Evolutionary conservation across 2,329 filamentous ascomycete genomes (phyloP).

Genomic region (Venturia asperata): DNA sequence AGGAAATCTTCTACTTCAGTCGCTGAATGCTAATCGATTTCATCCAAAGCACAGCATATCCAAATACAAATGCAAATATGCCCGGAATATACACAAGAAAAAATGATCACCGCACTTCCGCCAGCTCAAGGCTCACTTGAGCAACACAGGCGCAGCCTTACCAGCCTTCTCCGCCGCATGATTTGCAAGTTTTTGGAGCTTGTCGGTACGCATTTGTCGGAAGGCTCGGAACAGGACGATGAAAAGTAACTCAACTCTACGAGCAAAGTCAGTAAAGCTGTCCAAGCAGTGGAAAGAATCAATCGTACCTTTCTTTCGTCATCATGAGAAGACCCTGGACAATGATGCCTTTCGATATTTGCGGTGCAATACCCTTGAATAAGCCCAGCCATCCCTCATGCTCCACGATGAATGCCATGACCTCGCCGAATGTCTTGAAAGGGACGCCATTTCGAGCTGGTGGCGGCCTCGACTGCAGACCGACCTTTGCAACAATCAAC

Average conservation of each 20-base stretch:
- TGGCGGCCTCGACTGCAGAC: constrained; percentile 87
- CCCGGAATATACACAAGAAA: constrained; percentile 6
- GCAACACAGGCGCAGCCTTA: constrained; percentile 13
- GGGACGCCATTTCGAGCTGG: constrained; percentile 77
- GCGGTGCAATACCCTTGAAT: constrained; percentile 94
- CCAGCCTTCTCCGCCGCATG: constrained; percentile 51
- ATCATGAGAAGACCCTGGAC: constrained; percentile 98
- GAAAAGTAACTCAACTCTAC: constrained; percentile 75
- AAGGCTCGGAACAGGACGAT: constrained; percentile 79
- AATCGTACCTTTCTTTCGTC: constrained; percentile 81
- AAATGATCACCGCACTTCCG: background rate
- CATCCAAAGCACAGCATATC: constrained; percentile 1
- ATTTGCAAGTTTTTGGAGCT: constrained; percentile 60
- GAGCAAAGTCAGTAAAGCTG: background rate
- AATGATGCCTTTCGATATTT: constrained; percentile 84
- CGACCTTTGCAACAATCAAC: constrained; percentile 95
- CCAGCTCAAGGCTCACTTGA: constrained; percentile 13
- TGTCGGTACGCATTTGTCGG: constrained; percentile 60
- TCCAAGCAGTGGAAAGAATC: background rate
- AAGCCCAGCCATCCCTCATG: constrained; percentile 77
- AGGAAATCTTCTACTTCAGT: background rate
- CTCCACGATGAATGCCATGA: constrained; percentile 88
- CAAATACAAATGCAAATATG: background rate
- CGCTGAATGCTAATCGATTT: background rate
- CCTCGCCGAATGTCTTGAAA: constrained; percentile 88